Conservation (phyloP, 805 yeast genomes). For the Metschnikowia sp. region DNA sequence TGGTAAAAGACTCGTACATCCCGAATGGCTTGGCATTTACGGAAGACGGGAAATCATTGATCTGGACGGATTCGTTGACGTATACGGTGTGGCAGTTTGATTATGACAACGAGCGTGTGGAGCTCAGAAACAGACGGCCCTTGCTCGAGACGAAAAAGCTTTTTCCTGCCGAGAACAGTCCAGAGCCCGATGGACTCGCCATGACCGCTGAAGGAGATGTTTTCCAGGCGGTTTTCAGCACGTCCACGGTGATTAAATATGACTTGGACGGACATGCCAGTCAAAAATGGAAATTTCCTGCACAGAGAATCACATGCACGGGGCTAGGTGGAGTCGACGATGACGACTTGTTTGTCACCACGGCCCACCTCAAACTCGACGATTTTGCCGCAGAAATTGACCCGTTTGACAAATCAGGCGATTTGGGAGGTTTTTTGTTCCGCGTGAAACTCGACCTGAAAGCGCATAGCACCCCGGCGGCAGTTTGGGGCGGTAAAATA, state of each 20-base stretch:
- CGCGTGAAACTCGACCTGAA: slow-evolving; percentile 36
- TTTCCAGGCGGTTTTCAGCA: slow-evolving; percentile 66
- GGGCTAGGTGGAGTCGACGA: slow-evolving; percentile 52
- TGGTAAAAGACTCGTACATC: slow-evolving; percentile 39
- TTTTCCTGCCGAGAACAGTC: slow-evolving; percentile 25
- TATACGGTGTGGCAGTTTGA: slow-evolving; percentile 36
- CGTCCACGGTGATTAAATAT: slow-evolving; percentile 53
- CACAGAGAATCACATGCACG: slow-evolving; percentile 61
- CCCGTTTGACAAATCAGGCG: slow-evolving; percentile 32
- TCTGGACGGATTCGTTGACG: slow-evolving; percentile 41
- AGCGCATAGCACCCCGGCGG: slow-evolving; percentile 26
- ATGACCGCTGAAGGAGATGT: slow-evolving; percentile 53
- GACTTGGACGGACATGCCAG: slow-evolving; percentile 48
- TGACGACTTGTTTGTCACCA: slow-evolving; percentile 63
- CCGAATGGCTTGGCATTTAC: slow-evolving; percentile 63
- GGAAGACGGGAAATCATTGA: slow-evolving; percentile 25
- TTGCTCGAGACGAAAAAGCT: slow-evolving; percentile 20
- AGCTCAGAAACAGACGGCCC: slow-evolving; percentile 26
- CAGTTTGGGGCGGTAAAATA: slow-evolving; percentile 29
- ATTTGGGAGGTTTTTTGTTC: slow-evolving; percentile 61
- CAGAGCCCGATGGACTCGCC: slow-evolving; percentile 80
- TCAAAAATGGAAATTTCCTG: slow-evolving; percentile 54
- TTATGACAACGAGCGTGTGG: slow-evolving; percentile 29
- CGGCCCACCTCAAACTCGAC: slow-evolving; percentile 51
- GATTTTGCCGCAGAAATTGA: slow-evolving; percentile 31